These are phyloP conservation scores for Eragrostis nindensis DNA, from an alignment of 176 grass and related monocot species.

Conservation along the genomic window DNA sequence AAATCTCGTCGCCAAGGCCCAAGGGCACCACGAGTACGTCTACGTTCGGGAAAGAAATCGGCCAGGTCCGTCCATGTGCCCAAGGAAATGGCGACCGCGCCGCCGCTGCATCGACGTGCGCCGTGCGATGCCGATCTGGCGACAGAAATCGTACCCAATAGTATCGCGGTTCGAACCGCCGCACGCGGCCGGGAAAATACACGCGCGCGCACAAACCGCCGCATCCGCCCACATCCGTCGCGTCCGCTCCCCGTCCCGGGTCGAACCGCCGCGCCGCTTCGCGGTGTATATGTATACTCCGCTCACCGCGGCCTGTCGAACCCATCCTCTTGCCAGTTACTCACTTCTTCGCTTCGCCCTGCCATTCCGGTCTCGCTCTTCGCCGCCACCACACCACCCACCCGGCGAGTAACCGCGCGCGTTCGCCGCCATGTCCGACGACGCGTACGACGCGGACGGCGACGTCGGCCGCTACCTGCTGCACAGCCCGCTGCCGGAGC, in stretches of 20 bases:
- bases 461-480: slow-evolving; percentile 22
- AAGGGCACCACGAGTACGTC: no score
- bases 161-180: no score
- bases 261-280: neutral
- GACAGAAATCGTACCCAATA: no score
- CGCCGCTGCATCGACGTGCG: no score
- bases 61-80: no score
- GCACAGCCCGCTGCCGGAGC: neutral
- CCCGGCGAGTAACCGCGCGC: neutral
- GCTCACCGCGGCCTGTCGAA: neutral
- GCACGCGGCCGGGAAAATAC: no score
- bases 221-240: neutral
- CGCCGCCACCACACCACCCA: neutral
- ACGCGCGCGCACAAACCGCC: neutral
- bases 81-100: no score
- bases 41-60: no score
- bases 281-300: neutral
- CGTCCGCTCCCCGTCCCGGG: neutral
- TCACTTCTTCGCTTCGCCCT: no score
- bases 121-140: no score
- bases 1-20: no score
- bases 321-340: neutral
- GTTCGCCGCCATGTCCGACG: neutral
- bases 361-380: neutral
- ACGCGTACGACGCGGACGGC: neutral